Percentiles rank a stretch among this genome's conserved stretches.
Conservation (phyloP, 805 yeast genomes). For the Ogataea sp. region DNA sequence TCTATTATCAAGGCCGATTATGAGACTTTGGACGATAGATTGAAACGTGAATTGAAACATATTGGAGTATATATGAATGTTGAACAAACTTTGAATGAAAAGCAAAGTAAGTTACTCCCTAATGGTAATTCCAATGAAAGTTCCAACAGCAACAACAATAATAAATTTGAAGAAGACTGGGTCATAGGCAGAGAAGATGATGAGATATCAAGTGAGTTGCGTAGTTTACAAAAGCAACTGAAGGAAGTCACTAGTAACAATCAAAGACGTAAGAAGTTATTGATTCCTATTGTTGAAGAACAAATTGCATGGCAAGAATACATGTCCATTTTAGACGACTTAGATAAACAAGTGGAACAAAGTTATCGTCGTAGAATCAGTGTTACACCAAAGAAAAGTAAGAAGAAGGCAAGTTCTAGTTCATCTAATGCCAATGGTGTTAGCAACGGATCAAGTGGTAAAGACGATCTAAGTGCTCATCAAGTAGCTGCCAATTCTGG, state of each 20-base stretch:
- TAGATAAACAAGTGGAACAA: conserved; percentile 95
- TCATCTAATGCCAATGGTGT: conserved; percentile 5
- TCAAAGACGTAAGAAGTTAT: conserved; percentile 51
- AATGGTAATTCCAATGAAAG: conserved; percentile 1
- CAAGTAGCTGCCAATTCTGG: conserved; percentile 75
- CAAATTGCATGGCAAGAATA: conserved; percentile 95
- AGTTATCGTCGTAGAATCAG: conserved; percentile 79
- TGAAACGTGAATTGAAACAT: conserved; percentile 79
- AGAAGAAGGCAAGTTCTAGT: conserved; percentile 34
- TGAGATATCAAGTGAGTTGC: conserved; percentile 79
- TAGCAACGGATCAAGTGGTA: conserved; percentile 13
- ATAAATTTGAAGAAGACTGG: conserved; percentile 56
- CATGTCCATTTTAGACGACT: conserved; percentile 78
- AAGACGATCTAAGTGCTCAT: conserved; percentile 31
- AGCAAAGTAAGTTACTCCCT: neutral
- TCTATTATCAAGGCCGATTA: conserved; percentile 52
- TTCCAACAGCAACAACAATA: conserved; percentile 3
- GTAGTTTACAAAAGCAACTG: conserved; percentile 64
- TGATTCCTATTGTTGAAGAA: conserved; percentile 72
- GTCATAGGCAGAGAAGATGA: conserved; percentile 80
- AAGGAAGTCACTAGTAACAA: conserved; percentile 55
- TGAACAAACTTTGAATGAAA: conserved; percentile 27
- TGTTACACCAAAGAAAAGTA: conserved; percentile 55
- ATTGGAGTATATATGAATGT: conserved; percentile 83
- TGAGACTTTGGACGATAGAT: conserved; percentile 74